Evolutionary conservation across 495 filamentous ascomycete genomes (phyloP), one percentile per base, ranked within the genome.

Genomic region (Usnea hakonensis): DNA sequence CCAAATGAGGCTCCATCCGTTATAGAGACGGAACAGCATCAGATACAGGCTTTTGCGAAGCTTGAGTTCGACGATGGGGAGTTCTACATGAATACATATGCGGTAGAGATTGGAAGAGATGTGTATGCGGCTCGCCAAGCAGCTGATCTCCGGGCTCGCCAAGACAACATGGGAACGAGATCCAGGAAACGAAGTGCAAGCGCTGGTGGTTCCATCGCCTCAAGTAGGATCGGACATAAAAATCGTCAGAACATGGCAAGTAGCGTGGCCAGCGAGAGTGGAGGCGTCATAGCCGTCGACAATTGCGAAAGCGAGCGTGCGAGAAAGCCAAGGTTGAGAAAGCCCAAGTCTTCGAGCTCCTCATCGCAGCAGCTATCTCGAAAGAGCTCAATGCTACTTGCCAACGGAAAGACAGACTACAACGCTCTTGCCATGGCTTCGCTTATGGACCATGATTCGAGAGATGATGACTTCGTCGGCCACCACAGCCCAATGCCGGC

Each of bases 11-110:
- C 67, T 13, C 65, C 72, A 19, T 80, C 77, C 16, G 63, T 74
- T 23, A 67, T 73, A 17, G 78, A 77, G 2, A 80, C 78, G 5
- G 78, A 80, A 61, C 55, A 57, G 35, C 77, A 78, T 55, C 74
- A 74, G 50, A 81, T 83, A 48, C 76, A 80, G 67, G 87, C 84
- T 33, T 89, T 83, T 73, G 87, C 87, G 37, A 89, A 86, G 71
- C 77, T 90, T 33, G 80, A 83, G 65, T 89, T 90, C 70, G 77
- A 81, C 40, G 87, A 90, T 73, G 86, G 86, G 17, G 79, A 85
- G 68, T 90, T 87, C 69, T 89, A 87, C 69, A 84, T 87, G 77
- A 88, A 82, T 57, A 88, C 86, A 13, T 83, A 85, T 65, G 79
- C 78, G 2, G 79, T 89, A 32, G 80, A 83, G 23, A 75, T 90